These are phyloP conservation scores for Apiotrichum sp. DNA, from an alignment of 1,284 basidiomycete species.

Conservation along the genomic window DNA sequence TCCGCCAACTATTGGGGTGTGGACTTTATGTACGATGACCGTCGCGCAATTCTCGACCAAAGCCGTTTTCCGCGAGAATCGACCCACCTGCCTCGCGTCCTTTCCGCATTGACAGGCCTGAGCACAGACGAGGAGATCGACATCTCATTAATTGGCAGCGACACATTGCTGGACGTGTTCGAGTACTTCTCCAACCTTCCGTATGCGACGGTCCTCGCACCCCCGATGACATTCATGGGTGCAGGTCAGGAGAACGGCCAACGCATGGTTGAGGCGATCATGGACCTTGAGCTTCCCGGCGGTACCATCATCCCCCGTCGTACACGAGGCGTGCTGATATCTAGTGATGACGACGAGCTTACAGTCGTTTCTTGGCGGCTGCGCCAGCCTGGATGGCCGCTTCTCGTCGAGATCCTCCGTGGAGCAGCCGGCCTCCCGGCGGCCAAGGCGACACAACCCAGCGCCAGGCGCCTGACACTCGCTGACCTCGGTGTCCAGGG, in stretches of 20 bases:
- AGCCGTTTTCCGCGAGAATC: constrained; percentile 31
- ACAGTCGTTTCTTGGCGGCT: constrained; percentile 25
- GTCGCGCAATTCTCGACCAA: constrained; percentile 33
- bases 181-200: constrained; percentile 34
- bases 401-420: constrained; percentile 34
- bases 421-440: constrained; percentile 25
- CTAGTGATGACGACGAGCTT: constrained; percentile 5
- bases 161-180: constrained; percentile 24
- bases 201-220: constrained; percentile 18
- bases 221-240: constrained; percentile 15
- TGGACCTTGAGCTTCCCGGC: constrained; percentile 32
- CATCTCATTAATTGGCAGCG: constrained; percentile 13
- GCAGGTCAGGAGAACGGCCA: constrained; percentile 23
- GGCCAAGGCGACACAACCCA: constrained; percentile 4
- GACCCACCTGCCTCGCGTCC: constrained; percentile 20
- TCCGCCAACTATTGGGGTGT: constrained; percentile 38
- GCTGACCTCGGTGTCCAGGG: constrained; percentile 30
- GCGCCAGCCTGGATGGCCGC: constrained; percentile 26
- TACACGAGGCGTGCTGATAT: constrained; percentile 23
- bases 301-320: constrained; percentile 26
- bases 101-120: constrained; percentile 29
- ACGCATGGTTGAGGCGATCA: constrained; percentile 23
- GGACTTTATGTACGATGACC: constrained; percentile 29
- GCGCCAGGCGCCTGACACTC: constrained; percentile 19
- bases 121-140: constrained; percentile 14